Evolutionary conservation across 768 basidiomycete species (phyloP), one percentile per base, ranked within the genome.

Genomic region (Lactarius quietus): DNA sequence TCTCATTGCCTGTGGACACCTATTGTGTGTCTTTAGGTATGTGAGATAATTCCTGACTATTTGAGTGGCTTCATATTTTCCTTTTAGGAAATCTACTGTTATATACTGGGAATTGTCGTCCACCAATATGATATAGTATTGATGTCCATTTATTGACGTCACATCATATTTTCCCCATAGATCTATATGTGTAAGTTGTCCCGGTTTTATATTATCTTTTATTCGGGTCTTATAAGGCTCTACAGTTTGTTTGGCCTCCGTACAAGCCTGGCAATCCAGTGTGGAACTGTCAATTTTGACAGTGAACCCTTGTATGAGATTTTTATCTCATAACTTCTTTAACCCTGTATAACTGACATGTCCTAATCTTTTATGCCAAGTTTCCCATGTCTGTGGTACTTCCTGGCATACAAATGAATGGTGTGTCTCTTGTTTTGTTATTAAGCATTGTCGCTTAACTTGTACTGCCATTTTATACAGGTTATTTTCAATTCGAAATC

Each of bases 11-110:
- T 33, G 33, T 8, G 8, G 33, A 33, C 33, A 33, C 33, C 3
- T 33, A 33, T 33, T 1, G 0, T 18, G 28, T 0, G 8, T 20
- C 0, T 5, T 17, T 0, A 57, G 8, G 26, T 20, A 3, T 3
- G 9, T 20, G 1, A 57, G 1, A 5, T 57, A 57, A 4, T 57
- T 8, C 7, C 29, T 57, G 0, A 57, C 26, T 6, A 0, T 7
- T 1, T 29, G 2, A 1, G 43, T 10, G 1, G 43, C 43, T 9
- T 45, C 43, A 45, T 45, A 2, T 1, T 45, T 45, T 0, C 10
- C 0, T 3, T 7, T 23, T 17, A 57, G 38, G 26, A 57, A 39
- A 0, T 39, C 1, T 0, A 57, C 23, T 0, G 56, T 57, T 0
- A 35, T 1, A 3, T 45, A 12, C 1, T 10, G 3, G 3, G n/a